These are phyloP conservation scores for Ganoderma lucidum DNA, from an alignment of 1,284 basidiomycete species.

Conservation along the genomic window DNA sequence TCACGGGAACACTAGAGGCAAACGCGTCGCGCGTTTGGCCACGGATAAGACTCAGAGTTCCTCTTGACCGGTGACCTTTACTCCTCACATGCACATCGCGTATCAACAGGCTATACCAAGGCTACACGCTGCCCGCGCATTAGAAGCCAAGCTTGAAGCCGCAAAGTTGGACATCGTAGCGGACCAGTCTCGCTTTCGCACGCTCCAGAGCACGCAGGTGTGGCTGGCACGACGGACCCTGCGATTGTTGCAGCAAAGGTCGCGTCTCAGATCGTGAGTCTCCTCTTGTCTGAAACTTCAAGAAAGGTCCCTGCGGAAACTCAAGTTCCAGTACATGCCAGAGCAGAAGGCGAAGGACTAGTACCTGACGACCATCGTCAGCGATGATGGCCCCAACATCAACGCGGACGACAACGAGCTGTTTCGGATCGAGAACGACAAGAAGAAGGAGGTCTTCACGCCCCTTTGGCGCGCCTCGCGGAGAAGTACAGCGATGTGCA, in stretches of 20 bases:
- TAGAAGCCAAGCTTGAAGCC: slow-evolving; percentile 32
- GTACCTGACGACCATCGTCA: slow-evolving; percentile 85
- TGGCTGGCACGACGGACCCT: slow-evolving; percentile 35
- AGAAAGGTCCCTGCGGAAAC: slow-evolving; percentile 64
- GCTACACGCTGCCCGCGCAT: slow-evolving; percentile 34
- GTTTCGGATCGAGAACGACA: slow-evolving; percentile 64
- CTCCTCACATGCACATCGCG: no score
- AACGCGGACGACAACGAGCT: slow-evolving; percentile 78
- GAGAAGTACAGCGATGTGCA: slow-evolving; percentile 69
- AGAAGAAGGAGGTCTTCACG: slow-evolving; percentile 75
- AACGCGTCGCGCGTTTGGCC: no score
- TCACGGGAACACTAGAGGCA: no score
- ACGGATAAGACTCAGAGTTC: no score
- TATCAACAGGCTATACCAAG: slow-evolving; percentile 3
- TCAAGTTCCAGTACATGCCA: slow-evolving; percentile 82
- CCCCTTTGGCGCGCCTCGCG: slow-evolving; percentile 56
- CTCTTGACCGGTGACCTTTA: no score
- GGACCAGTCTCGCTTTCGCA: slow-evolving; percentile 35
- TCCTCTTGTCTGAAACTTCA: not conserved
- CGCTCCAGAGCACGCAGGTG: slow-evolving; percentile 29
- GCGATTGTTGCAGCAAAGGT: slow-evolving; percentile 37
- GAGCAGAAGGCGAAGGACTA: slow-evolving; percentile 89
- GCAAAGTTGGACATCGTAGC: slow-evolving; percentile 35
- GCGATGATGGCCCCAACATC: slow-evolving; percentile 80
- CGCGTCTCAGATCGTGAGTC: slow-evolving; percentile 36